Evolutionary conservation across 192 early-diverging fungal species (phyloP).

Genomic region (Mortierella antarctica): DNA sequence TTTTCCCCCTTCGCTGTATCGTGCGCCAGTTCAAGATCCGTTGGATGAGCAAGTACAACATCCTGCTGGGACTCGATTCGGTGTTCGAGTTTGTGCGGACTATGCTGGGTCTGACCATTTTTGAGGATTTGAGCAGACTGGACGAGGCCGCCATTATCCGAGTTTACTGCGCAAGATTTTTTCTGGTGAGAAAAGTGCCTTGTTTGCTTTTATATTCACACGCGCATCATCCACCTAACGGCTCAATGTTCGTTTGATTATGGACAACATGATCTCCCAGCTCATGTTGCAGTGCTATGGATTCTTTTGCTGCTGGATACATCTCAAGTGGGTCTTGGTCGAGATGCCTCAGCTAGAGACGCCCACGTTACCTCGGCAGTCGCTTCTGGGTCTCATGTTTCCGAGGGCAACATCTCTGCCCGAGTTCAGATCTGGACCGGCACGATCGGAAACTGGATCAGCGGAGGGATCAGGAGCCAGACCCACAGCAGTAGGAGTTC

Average conservation of each 20-base stretch:
- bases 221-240: neutral
- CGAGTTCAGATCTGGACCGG: too few species aligned
- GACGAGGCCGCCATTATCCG: constrained; percentile 21
- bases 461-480: too few species aligned
- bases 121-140: constrained; percentile 22
- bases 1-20: neutral
- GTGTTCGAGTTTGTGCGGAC: constrained; percentile 38
- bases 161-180: constrained; percentile 18
- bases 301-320: constrained; percentile 48
- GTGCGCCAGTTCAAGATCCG: constrained; percentile 32
- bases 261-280: neutral
- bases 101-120: constrained; percentile 23
- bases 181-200: constrained; percentile 14
- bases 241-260: neutral
- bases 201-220: neutral
- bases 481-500: too few species aligned
- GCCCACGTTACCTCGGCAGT: neutral
- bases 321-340: constrained; percentile 27
- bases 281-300: constrained; percentile 27
- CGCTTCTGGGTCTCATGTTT: constrained; percentile 30
- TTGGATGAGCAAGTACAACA: constrained; percentile 43
- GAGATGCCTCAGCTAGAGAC: constrained; percentile 34
- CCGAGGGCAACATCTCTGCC: constrained; percentile 24
- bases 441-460: too few species aligned
- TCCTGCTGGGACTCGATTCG: constrained; percentile 36